phyloP scores from a whole-genome alignment of 23 red algal genomes.

The Chondrus crispus region DNA sequence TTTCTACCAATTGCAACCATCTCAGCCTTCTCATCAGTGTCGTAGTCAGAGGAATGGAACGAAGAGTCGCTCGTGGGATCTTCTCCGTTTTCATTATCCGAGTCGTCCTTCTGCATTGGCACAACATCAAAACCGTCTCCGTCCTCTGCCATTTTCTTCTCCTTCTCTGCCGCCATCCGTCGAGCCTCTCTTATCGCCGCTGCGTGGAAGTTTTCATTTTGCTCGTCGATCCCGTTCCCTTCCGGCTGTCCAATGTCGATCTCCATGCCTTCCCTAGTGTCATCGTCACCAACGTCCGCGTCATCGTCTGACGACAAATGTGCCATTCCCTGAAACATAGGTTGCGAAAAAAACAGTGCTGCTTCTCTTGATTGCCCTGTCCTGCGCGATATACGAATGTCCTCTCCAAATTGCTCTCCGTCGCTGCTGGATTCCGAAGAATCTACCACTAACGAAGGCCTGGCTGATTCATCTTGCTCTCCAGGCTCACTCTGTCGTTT shows the following conservation, averaged over 20 bases:
- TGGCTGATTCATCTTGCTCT: neutral
- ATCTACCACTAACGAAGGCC: neutral
- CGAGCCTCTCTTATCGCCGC: constrained; percentile 39
- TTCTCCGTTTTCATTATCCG: neutral
- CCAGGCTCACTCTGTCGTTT: neutral
- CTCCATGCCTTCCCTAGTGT: neutral
- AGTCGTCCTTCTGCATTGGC: neutral
- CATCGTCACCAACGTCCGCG: neutral
- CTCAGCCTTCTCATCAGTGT: constrained; percentile 74
- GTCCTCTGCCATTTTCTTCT: neutral
- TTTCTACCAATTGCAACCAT: constrained; percentile 67
- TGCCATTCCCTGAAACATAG: constrained; percentile 55
- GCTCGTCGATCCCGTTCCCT: neutral
- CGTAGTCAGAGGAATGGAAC: constrained; percentile 59
- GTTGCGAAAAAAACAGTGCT: constrained; percentile 66
- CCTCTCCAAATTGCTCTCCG: constrained; percentile 2
- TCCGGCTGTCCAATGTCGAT: neutral
- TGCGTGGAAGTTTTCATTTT: constrained; percentile 5
- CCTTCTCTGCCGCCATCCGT: neutral
- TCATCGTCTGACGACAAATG: constrained; percentile 41
- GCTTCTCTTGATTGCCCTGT: constrained; percentile 36
- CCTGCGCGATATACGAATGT: neutral
- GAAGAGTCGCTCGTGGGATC: constrained; percentile 41
- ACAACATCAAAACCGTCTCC: constrained; percentile 49
- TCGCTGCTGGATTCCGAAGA: constrained; percentile 46